Base-by-base conservation (phyloP, 2,329 filamentous ascomycete genomes). In the Lachnellula willkommii region DNA sequence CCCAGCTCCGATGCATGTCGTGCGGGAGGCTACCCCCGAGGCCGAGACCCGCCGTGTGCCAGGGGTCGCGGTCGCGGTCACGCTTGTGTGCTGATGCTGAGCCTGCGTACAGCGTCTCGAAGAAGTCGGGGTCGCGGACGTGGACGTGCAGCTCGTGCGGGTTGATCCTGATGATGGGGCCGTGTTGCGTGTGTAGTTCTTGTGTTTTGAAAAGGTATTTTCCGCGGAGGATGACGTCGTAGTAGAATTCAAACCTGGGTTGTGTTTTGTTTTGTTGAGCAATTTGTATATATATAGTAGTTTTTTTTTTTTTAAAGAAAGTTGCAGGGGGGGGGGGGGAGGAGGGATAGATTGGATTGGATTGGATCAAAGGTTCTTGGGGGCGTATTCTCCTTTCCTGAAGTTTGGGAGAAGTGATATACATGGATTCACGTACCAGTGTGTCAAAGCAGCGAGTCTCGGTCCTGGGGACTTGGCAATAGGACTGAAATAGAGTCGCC, bases 171-270 rank as follows among this genome's bases (percentile, higher is more conserved):
- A 72, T 59, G n/a, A 73, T 69, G 0, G 70, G 68, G 5, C 75
- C 75, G 57, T 77, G 77, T 59, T 66, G 58, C 47, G 72, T 63
- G 60, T 77, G 75, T 61, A 77, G 65, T 43, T 74, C 68, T 42
- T 68, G 64, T 28, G 77, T 74, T 55, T 75, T 70, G 63, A 70
- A 74, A n/a, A 68, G 72, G 54, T 74, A 76, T 60, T 73, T 68
- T 2, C 74, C 75, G 3, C 70, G 68, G 5, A 71, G 66, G 51
- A 74, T 54, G 35, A 75, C 65, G 52, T 77, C 74, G 55, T 76
- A 75, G 63, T 75, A 78, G n/a, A 57, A 55, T 26, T 65, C 60
- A 32, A 67, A 68, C 65, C 63, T 59, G 26, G 35, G 5, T 24
- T 20, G 14, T 2, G 5, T 11, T 37, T 1, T 20, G 20, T 20